phyloP scores from a whole-genome alignment of 2,329 filamentous ascomycete species.

The Cryphonectria radicalis region DNA sequence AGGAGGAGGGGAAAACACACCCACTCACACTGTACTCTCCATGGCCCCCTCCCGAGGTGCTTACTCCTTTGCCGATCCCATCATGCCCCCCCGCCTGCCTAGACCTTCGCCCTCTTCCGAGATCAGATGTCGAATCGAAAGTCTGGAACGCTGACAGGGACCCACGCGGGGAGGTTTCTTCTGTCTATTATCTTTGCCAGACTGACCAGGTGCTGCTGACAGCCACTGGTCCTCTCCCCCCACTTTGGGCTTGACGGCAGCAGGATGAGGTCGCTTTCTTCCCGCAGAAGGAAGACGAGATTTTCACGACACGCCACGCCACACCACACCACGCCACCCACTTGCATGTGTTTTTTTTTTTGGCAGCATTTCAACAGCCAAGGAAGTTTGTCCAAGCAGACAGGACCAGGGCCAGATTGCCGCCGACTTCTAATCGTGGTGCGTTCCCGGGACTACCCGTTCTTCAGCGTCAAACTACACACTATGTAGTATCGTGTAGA shows the following conservation, averaged over 20 bases:
- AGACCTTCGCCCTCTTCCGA: slow-evolving; percentile 4
- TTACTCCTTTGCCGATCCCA: slow-evolving; percentile 10
- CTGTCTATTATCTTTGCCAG: no score
- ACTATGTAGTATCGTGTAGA: neutral
- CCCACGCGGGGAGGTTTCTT: slow-evolving; percentile 17
- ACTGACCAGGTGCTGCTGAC: neutral
- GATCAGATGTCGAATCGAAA: neutral
- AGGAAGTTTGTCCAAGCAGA: neutral
- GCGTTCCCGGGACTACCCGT: neutral
- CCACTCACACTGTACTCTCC: neutral
- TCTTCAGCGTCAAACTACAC: neutral
- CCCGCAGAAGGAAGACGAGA: neutral
- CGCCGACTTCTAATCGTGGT: neutral
- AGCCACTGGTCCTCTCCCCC: neutral
- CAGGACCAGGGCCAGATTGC: neutral
- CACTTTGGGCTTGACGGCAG: neutral
- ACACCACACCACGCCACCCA: neutral
- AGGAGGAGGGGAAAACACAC: neutral
- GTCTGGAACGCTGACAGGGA: slow-evolving; percentile 19
- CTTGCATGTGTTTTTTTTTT: neutral
- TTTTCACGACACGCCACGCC: neutral
- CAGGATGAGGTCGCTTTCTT: neutral
- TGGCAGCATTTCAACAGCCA: neutral
- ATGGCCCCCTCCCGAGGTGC: neutral
- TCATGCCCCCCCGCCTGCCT: neutral